Percentiles rank a stretch among this genome's conserved stretches.
These are phyloP conservation scores for Chlorella variabilis DNA, from an alignment of 163 green algal genomes.

Conservation along the genomic window DNA sequence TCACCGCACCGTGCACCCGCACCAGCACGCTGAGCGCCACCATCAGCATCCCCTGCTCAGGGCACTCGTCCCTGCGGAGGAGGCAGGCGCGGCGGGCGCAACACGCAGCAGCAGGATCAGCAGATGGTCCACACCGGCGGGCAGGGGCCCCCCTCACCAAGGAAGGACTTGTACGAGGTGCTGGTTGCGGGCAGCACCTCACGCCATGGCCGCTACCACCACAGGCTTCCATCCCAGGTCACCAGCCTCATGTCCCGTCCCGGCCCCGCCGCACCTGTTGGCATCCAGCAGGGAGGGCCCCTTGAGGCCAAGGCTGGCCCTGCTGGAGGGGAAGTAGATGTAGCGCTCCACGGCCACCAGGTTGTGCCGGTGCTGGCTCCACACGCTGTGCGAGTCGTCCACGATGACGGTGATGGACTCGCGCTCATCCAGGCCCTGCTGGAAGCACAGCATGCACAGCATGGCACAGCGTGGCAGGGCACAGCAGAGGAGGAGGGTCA, in stretches of 20 bases:
- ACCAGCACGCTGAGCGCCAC: constrained; percentile 59
- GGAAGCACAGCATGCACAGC: neutral
- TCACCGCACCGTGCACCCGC: constrained; percentile 51
- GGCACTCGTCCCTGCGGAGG: constrained; percentile 57
- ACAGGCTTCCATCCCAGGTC: neutral
- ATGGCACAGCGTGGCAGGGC: neutral
- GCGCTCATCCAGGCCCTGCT: constrained; percentile 31
- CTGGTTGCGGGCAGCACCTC: neutral
- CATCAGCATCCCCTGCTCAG: constrained; percentile 57
- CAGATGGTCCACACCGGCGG: too few species aligned
- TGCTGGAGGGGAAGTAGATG: constrained; percentile 79
- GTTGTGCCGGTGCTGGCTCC: constrained; percentile 75
- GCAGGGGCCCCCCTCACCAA: too few species aligned
- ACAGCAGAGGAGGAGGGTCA: neutral
- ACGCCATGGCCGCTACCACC: too few species aligned
- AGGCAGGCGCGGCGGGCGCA: too few species aligned
- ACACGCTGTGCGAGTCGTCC: constrained; percentile 87
- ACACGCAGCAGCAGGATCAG: neutral
- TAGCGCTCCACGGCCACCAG: constrained; percentile 80
- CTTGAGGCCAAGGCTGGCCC: constrained; percentile 44
- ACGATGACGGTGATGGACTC: constrained; percentile 73
- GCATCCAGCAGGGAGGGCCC: constrained; percentile 55
- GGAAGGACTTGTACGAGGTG: too few species aligned
- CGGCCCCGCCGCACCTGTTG: constrained; percentile 6
- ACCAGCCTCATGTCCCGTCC: neutral